Evolutionary conservation across 305 asterid species (phyloP), one percentile per base, ranked within the genome.

Genomic region (Plantago coronopus): DNA sequence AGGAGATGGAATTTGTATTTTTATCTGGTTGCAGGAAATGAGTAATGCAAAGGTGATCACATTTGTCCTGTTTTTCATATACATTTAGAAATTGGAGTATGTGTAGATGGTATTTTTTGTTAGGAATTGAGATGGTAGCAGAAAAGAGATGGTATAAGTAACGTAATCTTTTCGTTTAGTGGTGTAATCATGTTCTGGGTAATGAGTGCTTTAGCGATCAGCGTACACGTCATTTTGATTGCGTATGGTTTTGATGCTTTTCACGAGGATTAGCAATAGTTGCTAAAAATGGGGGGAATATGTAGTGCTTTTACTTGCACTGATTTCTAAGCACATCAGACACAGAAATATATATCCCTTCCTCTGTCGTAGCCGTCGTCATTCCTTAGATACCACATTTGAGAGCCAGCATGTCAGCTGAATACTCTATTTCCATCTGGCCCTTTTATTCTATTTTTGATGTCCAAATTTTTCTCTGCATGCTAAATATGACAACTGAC

Each of bases 1-100:
- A 42, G 58, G 57, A 59, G 49, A 54, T 60, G 17, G 58, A 56
- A 48, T 54, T 40, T 47, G 29, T 53, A 48, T 60, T 51, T 46
- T 50, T 51, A 47, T 47, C 23, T 25, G 19, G 37, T 31, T 61
- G 51, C 23, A 17, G 13, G 8, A 22, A 46, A 2, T 13, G 14
- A 5, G 37, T 5, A 21, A n/a, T 45, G 57, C 9, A 20, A 37
- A 18, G 10, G 29, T 25, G 20, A 22, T 51, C 15, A 38, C 19
- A 23, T 49, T 49, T 20, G n/a, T 18, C 22, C 27, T 48, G 9
- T 12, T n/a, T 53, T 23, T 53, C 12, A 34, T 34, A 34, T 34
- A 6, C 16, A 31, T 10, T 1, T 18, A 23, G 5, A 15, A 31
- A 21, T n/a, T 51, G 29, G 18, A 51, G 34, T 22, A 11, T 21